Evolutionary conservation across 352 stramenopile genomes (phyloP), one percentile per base, ranked within the genome.

Genomic region (Pythium inflatum): DNA sequence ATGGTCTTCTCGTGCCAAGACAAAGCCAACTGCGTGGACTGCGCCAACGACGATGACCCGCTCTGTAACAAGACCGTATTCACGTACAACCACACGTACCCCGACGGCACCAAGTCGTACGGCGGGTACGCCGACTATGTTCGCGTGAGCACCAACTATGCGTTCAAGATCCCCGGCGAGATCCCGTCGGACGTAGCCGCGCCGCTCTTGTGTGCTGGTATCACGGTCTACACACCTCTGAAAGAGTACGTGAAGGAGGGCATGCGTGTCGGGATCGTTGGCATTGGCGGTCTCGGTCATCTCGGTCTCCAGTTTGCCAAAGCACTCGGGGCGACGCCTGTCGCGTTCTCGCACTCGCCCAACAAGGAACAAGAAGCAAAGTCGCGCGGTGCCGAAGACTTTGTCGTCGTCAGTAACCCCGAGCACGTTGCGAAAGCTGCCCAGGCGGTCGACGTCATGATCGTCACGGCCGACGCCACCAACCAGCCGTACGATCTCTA

Each of bases 271-370:
- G 86, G 68, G 31, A 71, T 94, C 24, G 75, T 81, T 1, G 87
- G 87, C 20, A 77, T 92, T 54, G 87, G 87, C 40, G 87, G 87
- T 30, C 70, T 94, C 14, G 87, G 87, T 30, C 87, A 94, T 62
- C 76, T 94, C 64, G 83, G 67, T 5, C 61, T 94, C 22, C 89
- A 93, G 72, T 80, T 92, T 48, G 81, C 76, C 28, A 66, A 76
- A 5, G 85, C 79, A 14, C 75, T 93, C 33, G 82, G 79, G 25
- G 63, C 58, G 9, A 67, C 82, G 25, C 73, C 87, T 1, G 80
- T 78, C 22, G 81, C 84, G 4, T 60, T 94, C 49, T 85, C 75
- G 24, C 66, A 68, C 27, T 71, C 58, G 25, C 53, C 31, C 14
- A 73, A 6, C 66, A 77, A 70, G 62, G 56, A 72, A 28, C 34